Base-by-base conservation (phyloP, 2,329 filamentous ascomycete genomes). In the Microcyclospora tardicrescens region DNA sequence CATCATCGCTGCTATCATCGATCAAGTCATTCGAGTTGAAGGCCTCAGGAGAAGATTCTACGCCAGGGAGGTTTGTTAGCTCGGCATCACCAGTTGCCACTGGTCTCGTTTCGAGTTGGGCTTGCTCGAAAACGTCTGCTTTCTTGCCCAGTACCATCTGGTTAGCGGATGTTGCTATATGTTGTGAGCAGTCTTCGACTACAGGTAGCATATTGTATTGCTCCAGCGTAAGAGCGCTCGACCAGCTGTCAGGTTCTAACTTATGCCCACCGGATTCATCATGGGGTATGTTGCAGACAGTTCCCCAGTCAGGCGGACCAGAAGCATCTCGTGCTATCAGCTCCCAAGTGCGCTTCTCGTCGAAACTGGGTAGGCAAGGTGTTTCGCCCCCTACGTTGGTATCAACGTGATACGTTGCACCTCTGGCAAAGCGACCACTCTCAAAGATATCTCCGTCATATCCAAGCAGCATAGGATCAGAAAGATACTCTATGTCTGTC, bases 381-480 rank as follows among this genome's bases (percentile, higher is more conserved):
- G 19, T 8, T 24, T 24, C 8, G 19, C 8, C 19, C 8, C 19
- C 19, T 24, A 24, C 19, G 19, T 8, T 24, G 4, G 19, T 24
- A 8, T 24, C 19, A 24, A 24, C 8, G 19, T 24, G 19, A 24
- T 24, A 31, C 10, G 15, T 29, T 14, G 10, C 16, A 15, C 14
- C n/a, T 37, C 28, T 12, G 27, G 38, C 16, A 12, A 13, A 13
- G 12, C 15, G 16, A n/a, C 16, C 29, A 34, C 35, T n/a, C 30
- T 48, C 46, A 27, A 44, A 50, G 12, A 31, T 36, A 35, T 51
- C 47, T 12, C 40, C 50, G 34, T 57, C 50, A 5, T 43, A 46
- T 10, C 44, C 51, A 16, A 58, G 38, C 6, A 58, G 47, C 56
- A 58, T 57, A 6, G 52, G 48, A 35, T 56, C 53, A 2, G 54